Evolutionary conservation across 2,329 filamentous ascomycete genomes (phyloP), one percentile per base, ranked within the genome.

Genomic region (Pseudogymnoascus sp.): DNA sequence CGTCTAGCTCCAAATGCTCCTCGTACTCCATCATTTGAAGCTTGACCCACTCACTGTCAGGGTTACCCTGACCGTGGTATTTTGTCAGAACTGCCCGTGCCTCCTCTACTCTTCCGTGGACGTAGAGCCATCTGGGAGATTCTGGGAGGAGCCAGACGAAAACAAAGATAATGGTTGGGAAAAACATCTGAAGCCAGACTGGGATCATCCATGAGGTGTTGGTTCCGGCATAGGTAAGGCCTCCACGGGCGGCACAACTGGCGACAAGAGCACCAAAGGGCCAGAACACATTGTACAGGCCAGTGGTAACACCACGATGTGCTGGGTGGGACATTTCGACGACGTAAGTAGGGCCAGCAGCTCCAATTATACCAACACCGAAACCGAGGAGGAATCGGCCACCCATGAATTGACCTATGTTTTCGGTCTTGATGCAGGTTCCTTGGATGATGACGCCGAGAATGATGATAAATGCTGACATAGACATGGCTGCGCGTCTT

Each of bases 321-420:
- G 81, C 80, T 1, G 85, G 85, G 68, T 88, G 85, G 1, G 83
- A 79, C 64, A 85, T 79, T 71, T 88, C 85, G 51, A 84, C 81
- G 31, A 83, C 81, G 70, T 86, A 87, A 19, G 83, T 80, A 1
- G 85, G 85, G 1, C 82, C 84, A 4, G 84, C 83, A 3, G 82
- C 79, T 4, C 81, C 79, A 6, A 81, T 80, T 65, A 88, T 84
- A 3, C 80, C 79, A 51, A 85, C 83, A 61, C 85, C 85, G 64
- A 82, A 82, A 10, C 81, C 81, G 21, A 83, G 76, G 16, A 83
- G 69, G 70, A 83, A 82, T 19, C 81, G 77, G 6, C 81, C 80
- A 2, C 75, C 81, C 73, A 86, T 82, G 71, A 86, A 85, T 64
- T 81, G 79, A 14, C 74, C 76, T 1, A 79, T 74, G 62, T 75